A percentile compares a stretch with the other conserved stretches of the same genome.
Conservation (phyloP, 192 early-diverging fungal species). For the Ambispora gerdemannii region DNA sequence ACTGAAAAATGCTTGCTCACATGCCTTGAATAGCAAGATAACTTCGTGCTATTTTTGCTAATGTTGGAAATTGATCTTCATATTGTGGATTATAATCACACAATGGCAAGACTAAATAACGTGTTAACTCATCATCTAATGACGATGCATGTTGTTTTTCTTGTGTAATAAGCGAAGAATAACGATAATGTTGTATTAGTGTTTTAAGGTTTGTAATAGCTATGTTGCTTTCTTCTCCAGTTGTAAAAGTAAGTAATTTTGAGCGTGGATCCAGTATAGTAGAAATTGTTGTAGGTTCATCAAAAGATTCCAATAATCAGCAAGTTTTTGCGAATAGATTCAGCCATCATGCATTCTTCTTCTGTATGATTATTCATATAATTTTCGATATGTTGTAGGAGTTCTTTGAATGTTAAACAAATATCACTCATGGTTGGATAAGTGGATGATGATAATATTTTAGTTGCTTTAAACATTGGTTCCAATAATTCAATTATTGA, state of each 20-base stretch:
- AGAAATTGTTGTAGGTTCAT: not conserved
- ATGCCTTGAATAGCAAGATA: slow-evolving; percentile 17
- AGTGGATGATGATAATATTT: not conserved
- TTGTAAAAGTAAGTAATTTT: not conserved
- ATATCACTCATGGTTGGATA: slow-evolving; percentile 18
- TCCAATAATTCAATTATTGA: slow-evolving; percentile 9
- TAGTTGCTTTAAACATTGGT: slow-evolving; percentile 17
- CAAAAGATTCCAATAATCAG: not conserved
- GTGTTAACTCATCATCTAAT: slow-evolving; percentile 4
- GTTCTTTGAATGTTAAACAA: not conserved
- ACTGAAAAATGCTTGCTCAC: slow-evolving; percentile 13
- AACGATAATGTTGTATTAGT: not conserved
- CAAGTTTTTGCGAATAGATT: slow-evolving; percentile 10
- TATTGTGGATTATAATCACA: too few species aligned
- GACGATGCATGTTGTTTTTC: not conserved
- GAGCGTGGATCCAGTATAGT: not conserved
- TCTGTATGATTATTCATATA: not conserved
- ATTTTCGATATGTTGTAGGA: not conserved
- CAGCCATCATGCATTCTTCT: not conserved
- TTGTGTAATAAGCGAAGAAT: too few species aligned
- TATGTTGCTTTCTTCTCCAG: not conserved
- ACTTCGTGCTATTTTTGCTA: slow-evolving; percentile 9
- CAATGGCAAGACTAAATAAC: not conserved
- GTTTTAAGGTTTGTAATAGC: not conserved
- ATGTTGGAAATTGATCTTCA: slow-evolving; percentile 1